These are phyloP conservation scores for Barnettozyma sp. DNA, from an alignment of 805 yeast species.

Conservation along the genomic window DNA sequence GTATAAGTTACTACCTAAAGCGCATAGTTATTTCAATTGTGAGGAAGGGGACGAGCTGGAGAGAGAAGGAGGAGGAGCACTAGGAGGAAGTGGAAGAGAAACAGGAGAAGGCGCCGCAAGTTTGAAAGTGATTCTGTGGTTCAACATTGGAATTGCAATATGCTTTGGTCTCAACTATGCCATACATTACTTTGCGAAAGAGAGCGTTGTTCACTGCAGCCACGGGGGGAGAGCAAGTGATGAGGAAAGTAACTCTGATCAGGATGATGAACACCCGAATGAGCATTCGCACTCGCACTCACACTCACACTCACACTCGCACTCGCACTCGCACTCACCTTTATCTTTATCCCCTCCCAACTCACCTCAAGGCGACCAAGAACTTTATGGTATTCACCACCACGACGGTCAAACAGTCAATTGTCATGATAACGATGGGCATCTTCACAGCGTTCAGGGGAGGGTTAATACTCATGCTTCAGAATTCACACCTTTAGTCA, in stretches of 20 bases:
- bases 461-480: no score
- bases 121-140: conserved; percentile 36
- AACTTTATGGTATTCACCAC: no score
- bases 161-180: conserved; percentile 56
- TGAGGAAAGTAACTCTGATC: conserved; percentile 16
- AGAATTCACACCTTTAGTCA: no score
- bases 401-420: no score
- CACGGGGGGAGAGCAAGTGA: conserved; percentile 45
- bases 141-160: conserved; percentile 50
- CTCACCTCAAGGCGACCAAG: no score
- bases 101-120: conserved; percentile 15
- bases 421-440: no score
- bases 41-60: conserved; percentile 4
- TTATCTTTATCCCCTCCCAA: no score
- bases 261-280: not conserved
- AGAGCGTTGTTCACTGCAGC: conserved; percentile 79
- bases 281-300: conserved; percentile 13
- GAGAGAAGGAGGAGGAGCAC: conserved; percentile 17
- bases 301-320: conserved; percentile 10
- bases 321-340: not conserved
- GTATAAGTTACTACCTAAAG: conserved; percentile 69
- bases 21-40: conserved; percentile 44
- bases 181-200: conserved; percentile 70
- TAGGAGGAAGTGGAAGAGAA: conserved; percentile 3
- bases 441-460: no score